Conservation (phyloP, 805 yeast genomes). For the Scheffersomyces ergatensis region DNA sequence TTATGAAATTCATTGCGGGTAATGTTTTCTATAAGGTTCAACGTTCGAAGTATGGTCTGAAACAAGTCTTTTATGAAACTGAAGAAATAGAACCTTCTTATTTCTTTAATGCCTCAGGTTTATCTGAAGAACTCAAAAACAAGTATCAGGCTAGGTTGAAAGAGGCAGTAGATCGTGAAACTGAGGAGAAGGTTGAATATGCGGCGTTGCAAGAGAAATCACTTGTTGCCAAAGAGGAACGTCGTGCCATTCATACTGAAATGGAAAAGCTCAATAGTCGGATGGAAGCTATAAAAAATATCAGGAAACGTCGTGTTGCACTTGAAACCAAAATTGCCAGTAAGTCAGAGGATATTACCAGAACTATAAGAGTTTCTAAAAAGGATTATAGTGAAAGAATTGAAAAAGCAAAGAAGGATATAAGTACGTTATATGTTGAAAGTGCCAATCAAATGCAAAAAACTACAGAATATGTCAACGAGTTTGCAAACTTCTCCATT, state of each 20-base stretch:
- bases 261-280: slow-evolving; percentile 7
- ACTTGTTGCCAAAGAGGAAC: slow-evolving; percentile 1
- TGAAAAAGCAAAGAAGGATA: slow-evolving; percentile 23
- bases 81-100: slow-evolving; percentile 27
- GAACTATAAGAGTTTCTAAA: slow-evolving; percentile 26
- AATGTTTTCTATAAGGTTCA: slow-evolving; percentile 48
- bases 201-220: slow-evolving; percentile 4
- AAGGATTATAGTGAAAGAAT: slow-evolving; percentile 43
- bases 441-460: slow-evolving; percentile 3
- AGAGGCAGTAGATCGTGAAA: slow-evolving; percentile 10
- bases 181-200: slow-evolving; percentile 13
- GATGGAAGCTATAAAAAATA: slow-evolving; percentile 2
- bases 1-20: slow-evolving; percentile 62
- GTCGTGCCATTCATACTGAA: slow-evolving; percentile 1
- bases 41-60: slow-evolving; percentile 63
- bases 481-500: slow-evolving; percentile 6
- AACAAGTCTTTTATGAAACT: slow-evolving; percentile 47
- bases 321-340: slow-evolving; percentile 21
- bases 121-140: slow-evolving; percentile 23
- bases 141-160: not conserved
- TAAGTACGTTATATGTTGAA: slow-evolving; percentile 17
- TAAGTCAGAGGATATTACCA: slow-evolving; percentile 29
- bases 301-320: slow-evolving; percentile 14
- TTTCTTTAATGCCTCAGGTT: slow-evolving; percentile 30
- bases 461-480: slow-evolving; percentile 1